Evolutionary conservation across 768 basidiomycete species (phyloP).

Genomic region (Suillus cothurnatus): DNA sequence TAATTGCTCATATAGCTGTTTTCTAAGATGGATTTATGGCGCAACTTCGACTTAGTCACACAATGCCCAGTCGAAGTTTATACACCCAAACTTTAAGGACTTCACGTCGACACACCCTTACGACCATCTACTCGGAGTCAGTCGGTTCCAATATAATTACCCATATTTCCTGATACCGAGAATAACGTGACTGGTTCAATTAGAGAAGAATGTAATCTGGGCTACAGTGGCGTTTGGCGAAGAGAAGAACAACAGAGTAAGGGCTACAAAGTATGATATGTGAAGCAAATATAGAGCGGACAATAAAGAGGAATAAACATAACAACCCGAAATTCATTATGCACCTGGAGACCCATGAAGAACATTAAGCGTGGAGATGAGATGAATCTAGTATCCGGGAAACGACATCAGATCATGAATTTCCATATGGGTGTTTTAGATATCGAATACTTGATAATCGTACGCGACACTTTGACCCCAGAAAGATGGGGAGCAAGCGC

Average conservation of each 20-base stretch:
- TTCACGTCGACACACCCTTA: background rate
- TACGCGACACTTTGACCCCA: conserved; percentile 68
- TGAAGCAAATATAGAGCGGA: background rate
- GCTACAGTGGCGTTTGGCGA: background rate
- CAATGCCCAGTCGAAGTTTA: conserved; percentile 28
- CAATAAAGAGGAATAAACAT: background rate
- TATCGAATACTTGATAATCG: conserved; percentile 69
- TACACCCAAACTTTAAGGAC: background rate
- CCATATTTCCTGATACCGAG: background rate
- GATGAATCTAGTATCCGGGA: background rate
- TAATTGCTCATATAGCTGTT: conserved; percentile 39
- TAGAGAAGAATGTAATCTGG: background rate
- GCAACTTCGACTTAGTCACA: conserved; percentile 69
- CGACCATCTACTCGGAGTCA: background rate
- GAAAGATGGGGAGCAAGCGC: conserved; percentile 64
- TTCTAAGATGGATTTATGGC: conserved; percentile 51
- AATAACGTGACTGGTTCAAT: background rate
- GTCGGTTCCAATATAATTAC: background rate
- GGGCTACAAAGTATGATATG: conserved; percentile 5
- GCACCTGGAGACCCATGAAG: background rate
- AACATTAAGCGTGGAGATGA: background rate
- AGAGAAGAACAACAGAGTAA: background rate
- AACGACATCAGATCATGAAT: background rate
- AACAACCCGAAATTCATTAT: background rate
- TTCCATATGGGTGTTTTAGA: conserved; percentile 26